These are phyloP conservation scores for Nitzschia sp. DNA, from an alignment of 108 stramenopile species.

Conservation along the genomic window DNA sequence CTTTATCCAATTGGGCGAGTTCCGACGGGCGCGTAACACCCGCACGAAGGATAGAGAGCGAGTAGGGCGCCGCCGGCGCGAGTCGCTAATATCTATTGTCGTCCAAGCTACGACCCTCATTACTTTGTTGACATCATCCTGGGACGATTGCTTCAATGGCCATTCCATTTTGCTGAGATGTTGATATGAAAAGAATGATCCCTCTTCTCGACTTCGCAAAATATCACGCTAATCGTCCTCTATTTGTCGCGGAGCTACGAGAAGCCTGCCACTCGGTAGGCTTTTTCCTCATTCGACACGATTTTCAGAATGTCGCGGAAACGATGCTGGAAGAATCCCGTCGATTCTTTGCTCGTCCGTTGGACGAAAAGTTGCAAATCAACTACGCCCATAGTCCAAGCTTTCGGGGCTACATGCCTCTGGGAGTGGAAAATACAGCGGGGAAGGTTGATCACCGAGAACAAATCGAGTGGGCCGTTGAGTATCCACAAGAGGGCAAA, in stretches of 20 bases:
- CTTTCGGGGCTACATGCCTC: slow-evolving; percentile 69
- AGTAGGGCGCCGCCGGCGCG: too few relatives aligned
- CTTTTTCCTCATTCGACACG: slow-evolving; percentile 63
- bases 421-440: slow-evolving; percentile 75
- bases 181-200: neutral
- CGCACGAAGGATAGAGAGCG: too few relatives aligned
- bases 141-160: too few relatives aligned
- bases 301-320: slow-evolving; percentile 34
- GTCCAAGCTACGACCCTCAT: too few relatives aligned
- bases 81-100: too few relatives aligned
- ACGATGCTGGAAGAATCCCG: slow-evolving; percentile 44
- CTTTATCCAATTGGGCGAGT: too few relatives aligned
- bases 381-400: slow-evolving; percentile 55
- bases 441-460: slow-evolving; percentile 69
- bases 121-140: too few relatives aligned
- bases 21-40: too few relatives aligned
- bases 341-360: slow-evolving; percentile 54
- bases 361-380: slow-evolving; percentile 55
- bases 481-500: slow-evolving; percentile 22
- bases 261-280: slow-evolving; percentile 64
- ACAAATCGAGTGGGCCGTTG: slow-evolving; percentile 73
- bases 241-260: slow-evolving; percentile 58
- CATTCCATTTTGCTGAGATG: too few relatives aligned
- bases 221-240: slow-evolving; percentile 14
- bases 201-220: slow-evolving; percentile 28